Base-by-base conservation (phyloP, 2,329 filamentous ascomycete species). In the Xylaria sp. region DNA sequence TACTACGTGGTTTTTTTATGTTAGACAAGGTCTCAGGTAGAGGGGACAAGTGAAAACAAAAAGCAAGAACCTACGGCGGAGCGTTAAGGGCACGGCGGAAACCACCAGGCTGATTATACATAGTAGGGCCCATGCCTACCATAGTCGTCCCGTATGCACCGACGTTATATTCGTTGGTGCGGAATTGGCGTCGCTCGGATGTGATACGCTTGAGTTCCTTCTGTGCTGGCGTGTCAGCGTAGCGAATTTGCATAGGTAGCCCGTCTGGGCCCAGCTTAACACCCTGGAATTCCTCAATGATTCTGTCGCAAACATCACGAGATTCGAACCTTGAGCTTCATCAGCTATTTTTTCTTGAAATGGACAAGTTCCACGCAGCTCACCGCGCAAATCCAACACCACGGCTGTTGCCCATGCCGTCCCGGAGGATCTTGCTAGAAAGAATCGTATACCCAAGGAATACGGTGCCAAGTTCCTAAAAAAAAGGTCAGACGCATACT, bases 341-440 rank as follows among this genome's bases (percentile, higher is more conserved):
- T 79, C 64, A 77, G 70, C 31, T 40, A 19, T 9, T 28, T 11
- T 2, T 19, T 15, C 28, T 15, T 68, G n/a, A 66, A 19, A 59
- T 43, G 23, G 51, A 12, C 7, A 58, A 35, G 23, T 51, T 35
- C 12, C 7, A 19, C n/a, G 17, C 51, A 57, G 75, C 85, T 73
- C 82, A 97, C 94, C 95, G 90, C 78, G 94, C 94, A 80, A 99
- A 99, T 38, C 95, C 95, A 75, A 99, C 95, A 70, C 96, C 94
- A 71, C 96, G 94, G 76, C 94, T 97, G 73, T 95, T 93, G 61
- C 94, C 95, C 76, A 94, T 90, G 71, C 87, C 88, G 77, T 98
- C 94, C 52, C 94, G 92, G 67, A 97, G 90, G 71, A 99, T 97
- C 80, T 96, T 94, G 83, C 92, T 94, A 2, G 94, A 98, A 74